Percentiles rank a stretch among this genome's conserved stretches.
phyloP scores from a whole-genome alignment of 2,329 filamentous ascomycete species.

The Talaromyces amestolkiae region DNA sequence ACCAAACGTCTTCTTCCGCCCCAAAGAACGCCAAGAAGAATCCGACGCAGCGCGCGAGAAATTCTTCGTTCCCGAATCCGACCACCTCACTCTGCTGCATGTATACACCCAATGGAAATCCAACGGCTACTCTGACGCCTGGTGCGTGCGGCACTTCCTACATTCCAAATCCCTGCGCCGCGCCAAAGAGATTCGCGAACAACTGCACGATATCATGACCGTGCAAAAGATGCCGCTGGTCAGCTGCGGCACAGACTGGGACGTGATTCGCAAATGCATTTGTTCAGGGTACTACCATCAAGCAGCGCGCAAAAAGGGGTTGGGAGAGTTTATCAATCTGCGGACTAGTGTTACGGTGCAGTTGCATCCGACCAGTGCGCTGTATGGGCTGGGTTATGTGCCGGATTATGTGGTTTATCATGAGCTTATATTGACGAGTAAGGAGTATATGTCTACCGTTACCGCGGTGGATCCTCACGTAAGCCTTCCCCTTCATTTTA shows the following conservation, averaged over 20 bases:
- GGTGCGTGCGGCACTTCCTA: slow-evolving; percentile 90
- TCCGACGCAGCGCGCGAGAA: slow-evolving; percentile 94
- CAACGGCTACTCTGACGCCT: slow-evolving; percentile 84
- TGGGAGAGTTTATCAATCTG: slow-evolving; percentile 96
- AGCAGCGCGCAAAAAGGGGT: slow-evolving; percentile 90
- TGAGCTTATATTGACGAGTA: slow-evolving; percentile 92
- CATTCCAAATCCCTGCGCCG: slow-evolving; percentile 91
- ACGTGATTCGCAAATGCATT: slow-evolving; percentile 91
- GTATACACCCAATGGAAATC: slow-evolving; percentile 94
- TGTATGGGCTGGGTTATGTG: slow-evolving; percentile 89
- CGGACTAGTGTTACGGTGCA: slow-evolving; percentile 92
- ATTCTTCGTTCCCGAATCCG: slow-evolving; percentile 96
- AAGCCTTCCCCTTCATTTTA: slow-evolving; percentile 26
- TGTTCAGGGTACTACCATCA: slow-evolving; percentile 98
- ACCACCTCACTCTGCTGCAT: slow-evolving; percentile 91
- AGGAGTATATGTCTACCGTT: slow-evolving; percentile 97
- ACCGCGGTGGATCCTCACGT: slow-evolving; percentile 88
- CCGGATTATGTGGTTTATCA: slow-evolving; percentile 98
- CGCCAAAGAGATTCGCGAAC: slow-evolving; percentile 90
- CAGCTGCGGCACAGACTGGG: slow-evolving; percentile 95
- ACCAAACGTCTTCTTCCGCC: slow-evolving; percentile 92
- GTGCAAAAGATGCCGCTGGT: slow-evolving; percentile 85
- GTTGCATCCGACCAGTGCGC: slow-evolving; percentile 86
- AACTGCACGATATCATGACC: slow-evolving; percentile 89
- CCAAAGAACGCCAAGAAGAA: slow-evolving; percentile 94